Conservation (phyloP, 108 stramenopile genomes). For the Chaetoceros tenuissimus region DNA sequence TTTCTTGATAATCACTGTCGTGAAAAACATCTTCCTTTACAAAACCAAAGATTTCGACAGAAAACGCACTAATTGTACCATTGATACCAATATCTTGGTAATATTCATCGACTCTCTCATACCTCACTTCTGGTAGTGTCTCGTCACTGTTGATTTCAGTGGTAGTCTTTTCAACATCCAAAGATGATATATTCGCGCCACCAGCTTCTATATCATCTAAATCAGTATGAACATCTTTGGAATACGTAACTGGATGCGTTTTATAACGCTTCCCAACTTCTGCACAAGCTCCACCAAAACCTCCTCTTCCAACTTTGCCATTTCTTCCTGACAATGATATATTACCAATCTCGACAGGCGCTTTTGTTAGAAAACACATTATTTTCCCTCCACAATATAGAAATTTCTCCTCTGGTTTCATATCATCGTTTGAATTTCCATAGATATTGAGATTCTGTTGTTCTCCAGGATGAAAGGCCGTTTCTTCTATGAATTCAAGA, state of each 20-base stretch:
- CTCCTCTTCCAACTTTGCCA: slow-evolving; percentile 7
- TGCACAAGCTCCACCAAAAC: slow-evolving; percentile 14
- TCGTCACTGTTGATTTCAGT: not conserved
- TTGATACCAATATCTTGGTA: slow-evolving; percentile 24
- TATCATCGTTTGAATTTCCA: slow-evolving; percentile 3
- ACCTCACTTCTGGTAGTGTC: not conserved
- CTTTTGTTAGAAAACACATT: slow-evolving; percentile 28
- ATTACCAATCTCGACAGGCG: slow-evolving; percentile 13
- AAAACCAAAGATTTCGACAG: slow-evolving; percentile 32
- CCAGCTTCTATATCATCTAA: not conserved
- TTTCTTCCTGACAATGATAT: not conserved
- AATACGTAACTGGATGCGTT: not conserved
- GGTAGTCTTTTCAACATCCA: not conserved
- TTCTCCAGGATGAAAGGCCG: slow-evolving; percentile 16
- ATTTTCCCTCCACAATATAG: slow-evolving; percentile 44
- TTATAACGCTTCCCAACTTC: slow-evolving; percentile 8
- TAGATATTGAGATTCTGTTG: not conserved
- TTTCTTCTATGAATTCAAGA: slow-evolving; percentile 25
- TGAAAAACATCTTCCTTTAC: slow-evolving; percentile 13
- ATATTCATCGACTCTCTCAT: slow-evolving; percentile 15
- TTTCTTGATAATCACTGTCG: not conserved
- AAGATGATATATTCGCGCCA: not conserved
- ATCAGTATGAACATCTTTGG: not conserved
- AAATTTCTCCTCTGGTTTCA: slow-evolving; percentile 2
- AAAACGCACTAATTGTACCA: slow-evolving; percentile 31